Base-by-base conservation (phyloP, 2,329 filamentous ascomycete species). In the Raffaelea ambrosiae region DNA sequence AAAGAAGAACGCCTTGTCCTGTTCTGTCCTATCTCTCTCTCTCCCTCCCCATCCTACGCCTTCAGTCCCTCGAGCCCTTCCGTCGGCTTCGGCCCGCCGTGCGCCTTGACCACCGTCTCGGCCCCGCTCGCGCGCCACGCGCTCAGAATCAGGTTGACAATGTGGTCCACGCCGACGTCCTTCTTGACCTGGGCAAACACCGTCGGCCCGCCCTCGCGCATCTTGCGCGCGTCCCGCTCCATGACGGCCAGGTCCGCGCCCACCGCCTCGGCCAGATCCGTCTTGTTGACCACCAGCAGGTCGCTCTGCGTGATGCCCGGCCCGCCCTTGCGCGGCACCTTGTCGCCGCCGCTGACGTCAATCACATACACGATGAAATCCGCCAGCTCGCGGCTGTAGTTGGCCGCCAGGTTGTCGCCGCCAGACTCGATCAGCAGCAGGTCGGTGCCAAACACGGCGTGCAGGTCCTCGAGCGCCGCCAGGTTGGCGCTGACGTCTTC, bases 301-400 rank as follows among this genome's bases (percentile, higher is more conserved):
- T 98, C 93, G 58, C 86, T 93, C 70, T 96, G 91, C 5, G 93
- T 98, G 63, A 98, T 98, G 2, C 93, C 93, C 0, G 93, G 93
- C 0, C 93, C 93, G 23, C 93, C 93, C 71, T 98, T 98, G 23
- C 93, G 72, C 0, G 93, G 93, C 44, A 98, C 84, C 77, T 98
- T 98, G 67, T 98, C 93, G 13, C 93, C 93, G 20, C 93, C 93
- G 48, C 83, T 86, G 18, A 98, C 93, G 66, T 98, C 93, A 58
- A 98, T 97, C 26, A 98, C 93, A 65, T 98, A 98, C 68, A 98
- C 84, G 67, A 98, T 98, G 65, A 86, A 98, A 66, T 98, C 93
- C 2, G 93, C 93, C 55, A 98, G 73, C 68, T 98, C 93, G 49
- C 93, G 78, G 48, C 81, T 87, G 75, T 98, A 98, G 72, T 98